phyloP scores from a whole-genome alignment of 2,329 filamentous ascomycete genomes.

The Beauveria varroae region DNA sequence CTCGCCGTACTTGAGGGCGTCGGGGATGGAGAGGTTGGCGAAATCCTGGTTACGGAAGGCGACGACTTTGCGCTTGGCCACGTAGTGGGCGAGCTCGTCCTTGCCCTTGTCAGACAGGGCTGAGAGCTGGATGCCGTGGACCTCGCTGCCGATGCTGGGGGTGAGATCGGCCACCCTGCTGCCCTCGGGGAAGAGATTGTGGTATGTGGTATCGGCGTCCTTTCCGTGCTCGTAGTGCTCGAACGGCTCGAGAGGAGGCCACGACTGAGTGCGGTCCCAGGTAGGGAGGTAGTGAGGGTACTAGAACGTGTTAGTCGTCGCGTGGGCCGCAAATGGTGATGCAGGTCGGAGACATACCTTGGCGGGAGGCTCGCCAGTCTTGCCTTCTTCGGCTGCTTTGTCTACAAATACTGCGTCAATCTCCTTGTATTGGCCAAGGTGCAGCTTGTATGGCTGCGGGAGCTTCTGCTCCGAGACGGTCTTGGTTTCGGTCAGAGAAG shows the following conservation, averaged over 20 bases:
- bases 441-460: conserved; percentile 16
- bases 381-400: conserved; percentile 21
- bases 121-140: conserved; percentile 56
- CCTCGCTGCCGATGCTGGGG: conserved; percentile 56
- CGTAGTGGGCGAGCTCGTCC: conserved; percentile 58
- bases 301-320: conserved; percentile 8
- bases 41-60: conserved; percentile 63
- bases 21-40: conserved; percentile 51
- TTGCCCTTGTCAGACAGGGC: conserved; percentile 42
- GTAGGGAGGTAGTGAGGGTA: conserved; percentile 46
- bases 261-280: conserved; percentile 50
- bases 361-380: conserved; percentile 20
- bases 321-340: no score
- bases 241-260: conserved; percentile 52
- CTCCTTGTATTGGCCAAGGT: conserved; percentile 25
- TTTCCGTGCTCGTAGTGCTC: conserved; percentile 59
- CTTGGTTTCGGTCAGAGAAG: conserved; percentile 9
- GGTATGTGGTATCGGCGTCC: conserved; percentile 54
- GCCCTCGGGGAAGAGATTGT: conserved; percentile 47
- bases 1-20: conserved; percentile 54
- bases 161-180: conserved; percentile 41
- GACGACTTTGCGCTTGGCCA: conserved; percentile 59
- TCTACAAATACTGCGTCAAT: conserved; percentile 21
- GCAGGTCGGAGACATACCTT: conserved; percentile 16
- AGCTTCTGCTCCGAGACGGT: not conserved